phyloP scores from a whole-genome alignment of 169 alveolate genomes.

The Cryptosporidium baileyi region DNA sequence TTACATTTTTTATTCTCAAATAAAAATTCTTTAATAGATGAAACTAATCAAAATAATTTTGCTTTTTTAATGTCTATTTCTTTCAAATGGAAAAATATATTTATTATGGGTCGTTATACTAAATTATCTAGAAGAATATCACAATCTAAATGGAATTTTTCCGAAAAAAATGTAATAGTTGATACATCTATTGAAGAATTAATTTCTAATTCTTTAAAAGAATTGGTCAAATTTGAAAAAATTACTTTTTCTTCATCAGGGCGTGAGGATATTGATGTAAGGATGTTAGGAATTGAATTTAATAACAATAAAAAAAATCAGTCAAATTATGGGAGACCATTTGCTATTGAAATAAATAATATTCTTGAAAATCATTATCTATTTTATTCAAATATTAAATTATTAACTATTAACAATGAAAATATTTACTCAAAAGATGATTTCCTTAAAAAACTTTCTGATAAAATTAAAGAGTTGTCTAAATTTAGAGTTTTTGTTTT shows the following conservation, averaged over 20 bases:
- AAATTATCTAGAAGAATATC: conserved; percentile 83
- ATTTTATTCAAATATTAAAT: neutral
- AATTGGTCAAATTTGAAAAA: conserved; percentile 12
- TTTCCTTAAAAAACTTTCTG: neutral
- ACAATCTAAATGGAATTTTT: conserved; percentile 82
- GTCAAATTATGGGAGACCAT: conserved; percentile 81
- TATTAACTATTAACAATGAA: neutral
- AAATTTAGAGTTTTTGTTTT: conserved; percentile 67
- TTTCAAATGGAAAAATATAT: conserved; percentile 37
- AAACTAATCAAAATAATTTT: neutral
- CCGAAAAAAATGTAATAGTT: conserved; percentile 69
- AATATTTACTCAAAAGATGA: conserved; percentile 23
- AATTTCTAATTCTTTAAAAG: conserved; percentile 69
- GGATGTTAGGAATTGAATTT: conserved; percentile 84
- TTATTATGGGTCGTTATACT: conserved; percentile 77
- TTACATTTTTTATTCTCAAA: conserved; percentile 13
- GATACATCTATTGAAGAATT: conserved; percentile 72
- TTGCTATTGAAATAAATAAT: conserved; percentile 81
- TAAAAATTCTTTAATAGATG: neutral
- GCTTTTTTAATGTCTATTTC: neutral
- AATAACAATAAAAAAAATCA: neutral
- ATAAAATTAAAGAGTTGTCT: neutral
- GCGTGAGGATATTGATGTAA: conserved; percentile 89
- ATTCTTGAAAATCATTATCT: conserved; percentile 70
- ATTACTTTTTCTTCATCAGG: conserved; percentile 80